Percentiles rank a stretch among this genome's conserved stretches.
Evolutionary conservation across 1,284 basidiomycete genomes (phyloP).

Genomic region (Apiotrichum sp.): DNA sequence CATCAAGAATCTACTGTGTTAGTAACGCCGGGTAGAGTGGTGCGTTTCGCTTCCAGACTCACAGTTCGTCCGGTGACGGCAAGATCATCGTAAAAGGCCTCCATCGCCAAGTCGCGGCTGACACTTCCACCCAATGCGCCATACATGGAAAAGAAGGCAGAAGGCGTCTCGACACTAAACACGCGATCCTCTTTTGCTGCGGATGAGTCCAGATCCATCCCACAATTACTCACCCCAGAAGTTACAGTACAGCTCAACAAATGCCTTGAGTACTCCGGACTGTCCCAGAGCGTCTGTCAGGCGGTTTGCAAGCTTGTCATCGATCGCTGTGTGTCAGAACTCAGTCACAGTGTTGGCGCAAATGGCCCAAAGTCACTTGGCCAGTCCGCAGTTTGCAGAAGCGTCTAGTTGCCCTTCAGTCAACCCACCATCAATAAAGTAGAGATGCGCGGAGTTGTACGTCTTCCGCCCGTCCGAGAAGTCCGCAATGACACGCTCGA

Average conservation of each 20-base stretch:
- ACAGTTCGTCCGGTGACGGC: slow-evolving; percentile 54
- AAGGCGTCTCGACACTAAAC: slow-evolving; percentile 70
- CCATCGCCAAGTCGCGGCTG: slow-evolving; percentile 59
- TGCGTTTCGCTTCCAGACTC: slow-evolving; percentile 10
- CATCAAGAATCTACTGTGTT: slow-evolving; percentile 67
- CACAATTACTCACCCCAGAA: slow-evolving; percentile 61
- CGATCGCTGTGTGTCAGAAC: slow-evolving; percentile 31
- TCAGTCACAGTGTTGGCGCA: neutral
- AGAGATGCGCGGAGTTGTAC: slow-evolving; percentile 84
- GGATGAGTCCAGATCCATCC: neutral
- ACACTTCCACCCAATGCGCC: slow-evolving; percentile 68
- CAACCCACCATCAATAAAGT: slow-evolving; percentile 83
- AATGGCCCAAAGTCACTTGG: too few relatives aligned
- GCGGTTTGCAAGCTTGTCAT: slow-evolving; percentile 65
- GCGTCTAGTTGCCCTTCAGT: too few relatives aligned
- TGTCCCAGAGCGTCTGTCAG: slow-evolving; percentile 52
- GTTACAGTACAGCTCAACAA: slow-evolving; percentile 82
- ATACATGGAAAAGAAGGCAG: slow-evolving; percentile 77
- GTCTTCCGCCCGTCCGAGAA: slow-evolving; percentile 62
- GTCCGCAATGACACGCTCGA: slow-evolving; percentile 83
- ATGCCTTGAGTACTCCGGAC: slow-evolving; percentile 53
- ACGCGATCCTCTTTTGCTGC: slow-evolving; percentile 74
- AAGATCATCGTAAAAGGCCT: slow-evolving; percentile 70
- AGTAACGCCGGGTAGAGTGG: neutral
- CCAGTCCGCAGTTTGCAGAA: too few relatives aligned